Percentiles rank a stretch among this genome's conserved stretches.
These are phyloP conservation scores for Phaeosphaeriaceae sp. DNA, from an alignment of 2,329 filamentous ascomycete species.

Conservation along the genomic window DNA sequence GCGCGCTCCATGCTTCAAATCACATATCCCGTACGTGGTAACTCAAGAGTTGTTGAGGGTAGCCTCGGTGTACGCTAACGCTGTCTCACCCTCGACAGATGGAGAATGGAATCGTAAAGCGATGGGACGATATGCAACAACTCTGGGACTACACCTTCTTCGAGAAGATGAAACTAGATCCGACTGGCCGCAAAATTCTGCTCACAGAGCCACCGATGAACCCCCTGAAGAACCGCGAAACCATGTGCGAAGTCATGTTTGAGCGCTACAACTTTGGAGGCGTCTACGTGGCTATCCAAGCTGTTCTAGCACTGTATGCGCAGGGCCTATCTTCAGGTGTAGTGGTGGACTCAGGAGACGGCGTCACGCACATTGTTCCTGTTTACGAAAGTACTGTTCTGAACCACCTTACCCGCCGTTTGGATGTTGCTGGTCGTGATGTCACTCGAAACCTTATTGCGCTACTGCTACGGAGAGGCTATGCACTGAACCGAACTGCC, in stretches of 20 bases:
- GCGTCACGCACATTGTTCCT: conserved; percentile 97
- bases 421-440: conserved; percentile 95
- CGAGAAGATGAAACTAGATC: conserved; percentile 94
- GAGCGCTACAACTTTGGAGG: conserved; percentile 95
- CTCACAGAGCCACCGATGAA: conserved; percentile 98
- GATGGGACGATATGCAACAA: conserved; percentile 99
- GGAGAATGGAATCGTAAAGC: conserved; percentile 99
- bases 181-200: conserved; percentile 92
- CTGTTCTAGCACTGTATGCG: conserved; percentile 92
- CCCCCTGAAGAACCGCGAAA: conserved; percentile 92
- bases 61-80: conserved; percentile 32
- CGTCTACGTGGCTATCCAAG: conserved; percentile 97
- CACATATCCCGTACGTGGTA: conserved; percentile 77
- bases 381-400: conserved; percentile 98
- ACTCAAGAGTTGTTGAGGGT: conserved; percentile 14
- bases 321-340: conserved; percentile 86
- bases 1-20: conserved; percentile 98
- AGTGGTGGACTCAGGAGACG: conserved; percentile 98
- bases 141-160: conserved; percentile 99
- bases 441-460: conserved; percentile 99
- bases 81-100: conserved; percentile 63
- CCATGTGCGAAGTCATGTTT: conserved; percentile 99
- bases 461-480: conserved; percentile 88
- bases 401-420: conserved; percentile 90
- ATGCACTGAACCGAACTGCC: conserved; percentile 95